A percentile compares a stretch with the other conserved stretches of the same genome.
Conservation (phyloP, 2,329 filamentous ascomycete species). For the Helotiales sp. region DNA sequence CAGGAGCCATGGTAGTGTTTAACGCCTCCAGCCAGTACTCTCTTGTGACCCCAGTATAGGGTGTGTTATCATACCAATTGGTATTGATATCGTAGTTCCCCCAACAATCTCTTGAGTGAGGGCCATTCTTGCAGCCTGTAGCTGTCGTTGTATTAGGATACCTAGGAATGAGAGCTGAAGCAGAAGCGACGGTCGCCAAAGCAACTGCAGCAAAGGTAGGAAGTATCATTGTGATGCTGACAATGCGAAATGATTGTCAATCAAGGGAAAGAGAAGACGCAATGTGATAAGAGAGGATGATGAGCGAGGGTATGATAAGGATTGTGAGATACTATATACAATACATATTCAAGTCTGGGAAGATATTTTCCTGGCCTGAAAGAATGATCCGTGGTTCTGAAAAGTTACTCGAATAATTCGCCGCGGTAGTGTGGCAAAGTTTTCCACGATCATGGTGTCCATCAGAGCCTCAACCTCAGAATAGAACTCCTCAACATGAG, state of each 20-base stretch:
- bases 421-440: neutral
- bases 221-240: neutral
- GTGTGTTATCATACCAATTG: conserved; percentile 31
- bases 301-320: neutral
- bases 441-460: neutral
- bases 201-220: neutral
- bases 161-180: neutral
- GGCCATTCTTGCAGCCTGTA: neutral
- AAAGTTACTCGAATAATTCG: neutral
- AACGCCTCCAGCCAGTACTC: conserved; percentile 33
- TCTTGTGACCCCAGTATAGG: conserved; percentile 37
- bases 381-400: neutral
- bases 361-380: neutral
- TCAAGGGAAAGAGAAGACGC: neutral
- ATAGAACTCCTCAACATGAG: neutral
- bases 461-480: neutral
- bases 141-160: no score
- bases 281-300: neutral
- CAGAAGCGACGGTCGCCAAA: neutral
- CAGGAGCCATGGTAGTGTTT: conserved; percentile 35
- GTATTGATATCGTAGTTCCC: conserved; percentile 34
- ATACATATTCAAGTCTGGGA: neutral
- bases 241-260: neutral
- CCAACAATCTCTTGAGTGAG: conserved; percentile 33
- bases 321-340: neutral